A percentile compares a stretch with the other conserved stretches of the same genome.
Conservation (phyloP, 129 eudicot genomes). For the Escallonia herrerae region DNA sequence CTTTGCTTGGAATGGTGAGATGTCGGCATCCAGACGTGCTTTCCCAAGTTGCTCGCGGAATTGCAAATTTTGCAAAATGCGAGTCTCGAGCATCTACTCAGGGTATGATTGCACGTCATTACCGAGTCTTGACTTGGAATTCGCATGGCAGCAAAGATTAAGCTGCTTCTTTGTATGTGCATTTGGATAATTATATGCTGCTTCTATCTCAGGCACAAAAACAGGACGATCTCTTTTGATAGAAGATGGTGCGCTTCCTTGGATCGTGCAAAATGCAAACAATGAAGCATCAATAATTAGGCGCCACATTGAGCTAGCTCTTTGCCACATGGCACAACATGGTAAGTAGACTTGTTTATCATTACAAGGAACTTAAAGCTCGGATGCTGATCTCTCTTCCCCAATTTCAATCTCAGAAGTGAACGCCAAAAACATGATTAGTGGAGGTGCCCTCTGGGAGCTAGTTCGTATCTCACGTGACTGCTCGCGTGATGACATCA, state of each 20-base stretch:
- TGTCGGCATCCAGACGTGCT: conserved; percentile 96
- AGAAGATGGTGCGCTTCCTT: conserved; percentile 94
- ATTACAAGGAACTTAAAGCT: background rate
- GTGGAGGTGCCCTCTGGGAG: conserved; percentile 99
- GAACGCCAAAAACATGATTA: conserved; percentile 78
- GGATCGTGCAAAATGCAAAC: conserved; percentile 98
- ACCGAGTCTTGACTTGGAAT: no score
- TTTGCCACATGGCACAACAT: conserved; percentile 95
- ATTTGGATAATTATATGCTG: background rate
- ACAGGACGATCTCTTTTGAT: conserved; percentile 61
- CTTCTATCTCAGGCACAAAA: conserved; percentile 43
- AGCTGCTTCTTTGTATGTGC: background rate
- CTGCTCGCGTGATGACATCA: conserved; percentile 93
- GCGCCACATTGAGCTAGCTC: conserved; percentile 94
- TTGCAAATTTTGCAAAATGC: conserved; percentile 98
- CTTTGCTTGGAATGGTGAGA: conserved; percentile 91
- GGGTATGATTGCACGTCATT: conserved; percentile 29
- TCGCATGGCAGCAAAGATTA: no score
- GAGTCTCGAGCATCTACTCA: conserved; percentile 84
- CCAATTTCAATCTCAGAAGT: conserved; percentile 47
- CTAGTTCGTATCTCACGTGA: conserved; percentile 92
- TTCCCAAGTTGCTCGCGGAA: conserved; percentile 98
- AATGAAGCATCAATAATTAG: conserved; percentile 81
- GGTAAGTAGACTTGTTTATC: conserved; percentile 39
- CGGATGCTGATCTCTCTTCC: background rate